Base-by-base conservation (phyloP, 768 basidiomycete genomes). In the Xerocomus brunneocitrinus region DNA sequence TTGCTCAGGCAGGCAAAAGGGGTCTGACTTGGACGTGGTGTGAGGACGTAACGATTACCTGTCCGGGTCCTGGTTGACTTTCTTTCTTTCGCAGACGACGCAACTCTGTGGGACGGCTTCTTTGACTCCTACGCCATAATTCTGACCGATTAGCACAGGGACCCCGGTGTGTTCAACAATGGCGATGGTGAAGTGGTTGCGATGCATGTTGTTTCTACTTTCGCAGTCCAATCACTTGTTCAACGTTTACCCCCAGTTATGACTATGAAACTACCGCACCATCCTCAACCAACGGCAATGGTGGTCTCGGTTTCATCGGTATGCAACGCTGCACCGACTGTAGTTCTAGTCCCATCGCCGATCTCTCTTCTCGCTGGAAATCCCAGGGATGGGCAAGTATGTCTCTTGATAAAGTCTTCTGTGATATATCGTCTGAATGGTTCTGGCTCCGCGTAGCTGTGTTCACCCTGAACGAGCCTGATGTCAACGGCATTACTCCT, bases 261-360 rank as follows among this genome's bases (percentile, higher is more conserved):
- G 72, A 73, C 54, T 73, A 65, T 35, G 72, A 74, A 50, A 74
- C 73, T 14, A 68, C 64, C 38, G 34, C 54, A 8, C 72, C 72
- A 5, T 59, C 66, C 5, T 73, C 72, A 31, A 64, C 63, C 12
- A 71, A 71, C 40, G 73, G 72, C 1, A 59, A 57, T 5, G 72
- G 72, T 2, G 72, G 73, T 8, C 68, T 73, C 10, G 63, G 61
- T 5, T 73, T 74, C 57, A 71, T 73, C 5, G 72, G 72, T 10
- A 74, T 66, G 72, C 73, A 73, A 49, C 71, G 67, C 8, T 74
- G 71, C 50, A 46, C 61, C 5, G 71, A 74, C 41, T 73, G 72
- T n/a, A 50, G 22, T 50, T 73, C 72, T 7, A 73, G 72, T 28
- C 72, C 72, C 3, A 62, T 73, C 9, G 59, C 56, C 5, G 52